These are phyloP conservation scores for Solanum chmielewskii DNA, from an alignment of 257 asterid genomes.

Conservation along the genomic window DNA sequence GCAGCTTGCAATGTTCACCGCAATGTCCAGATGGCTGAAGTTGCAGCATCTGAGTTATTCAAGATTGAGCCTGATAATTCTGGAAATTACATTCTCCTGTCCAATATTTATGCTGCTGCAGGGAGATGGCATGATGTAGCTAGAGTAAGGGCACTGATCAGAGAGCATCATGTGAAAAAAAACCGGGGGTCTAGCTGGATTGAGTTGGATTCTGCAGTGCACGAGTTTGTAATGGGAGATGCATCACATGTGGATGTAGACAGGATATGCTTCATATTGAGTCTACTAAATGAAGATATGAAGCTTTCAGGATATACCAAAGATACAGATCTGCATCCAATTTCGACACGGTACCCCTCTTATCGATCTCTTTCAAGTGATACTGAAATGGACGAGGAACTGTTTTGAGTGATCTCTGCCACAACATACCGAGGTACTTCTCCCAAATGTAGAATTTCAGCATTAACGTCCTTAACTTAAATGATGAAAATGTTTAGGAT, in stretches of 20 bases:
- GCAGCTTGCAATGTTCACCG: not conserved
- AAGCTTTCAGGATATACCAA: not conserved
- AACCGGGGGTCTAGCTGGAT: conserved; percentile 6
- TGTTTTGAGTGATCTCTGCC: not conserved
- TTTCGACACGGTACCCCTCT: not conserved
- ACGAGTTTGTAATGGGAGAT: conserved; percentile 4
- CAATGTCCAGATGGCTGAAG: conserved; percentile 7
- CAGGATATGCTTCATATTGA: not conserved
- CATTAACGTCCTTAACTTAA: not conserved
- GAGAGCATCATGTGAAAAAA: not conserved
- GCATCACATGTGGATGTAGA: not conserved
- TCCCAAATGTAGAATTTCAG: not conserved
- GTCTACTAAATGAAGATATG: not conserved
- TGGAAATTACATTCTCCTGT: not conserved
- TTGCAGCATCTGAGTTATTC: conserved; percentile 1
- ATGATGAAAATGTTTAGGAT: not conserved
- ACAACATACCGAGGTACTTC: not conserved
- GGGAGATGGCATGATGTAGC: conserved; percentile 3
- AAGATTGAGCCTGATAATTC: conserved; percentile 10
- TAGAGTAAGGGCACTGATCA: not conserved
- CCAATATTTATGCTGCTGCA: not conserved
- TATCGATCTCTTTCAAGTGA: not conserved
- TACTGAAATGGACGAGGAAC: not conserved
- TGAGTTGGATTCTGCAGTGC: conserved; percentile 8
- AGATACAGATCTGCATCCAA: not conserved